Percentiles rank a stretch among this genome's conserved stretches.
These are phyloP conservation scores for Cryptococcus jaspeensis DNA, from an alignment of 1,284 basidiomycete genomes.

Conservation along the genomic window DNA sequence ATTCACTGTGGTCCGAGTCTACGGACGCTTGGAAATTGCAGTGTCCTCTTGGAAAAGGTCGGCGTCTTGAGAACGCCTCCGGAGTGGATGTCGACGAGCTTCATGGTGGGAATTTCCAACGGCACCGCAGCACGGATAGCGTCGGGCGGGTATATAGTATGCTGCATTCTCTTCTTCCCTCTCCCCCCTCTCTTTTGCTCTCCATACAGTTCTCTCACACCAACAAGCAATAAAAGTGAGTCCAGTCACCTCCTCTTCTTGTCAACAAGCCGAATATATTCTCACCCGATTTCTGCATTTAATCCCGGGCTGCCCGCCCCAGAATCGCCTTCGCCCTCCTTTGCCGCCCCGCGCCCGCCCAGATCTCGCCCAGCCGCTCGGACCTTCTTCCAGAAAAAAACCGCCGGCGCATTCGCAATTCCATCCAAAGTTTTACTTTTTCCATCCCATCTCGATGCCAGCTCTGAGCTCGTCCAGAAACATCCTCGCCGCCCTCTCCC, in stretches of 20 bases:
- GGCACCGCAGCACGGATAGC: neutral
- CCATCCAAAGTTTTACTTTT: neutral
- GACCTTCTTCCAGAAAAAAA: neutral
- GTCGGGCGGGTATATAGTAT: neutral
- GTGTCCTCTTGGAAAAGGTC: neutral
- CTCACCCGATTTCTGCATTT: neutral
- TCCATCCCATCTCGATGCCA: slow-evolving; percentile 12
- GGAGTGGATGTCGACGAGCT: too few species aligned
- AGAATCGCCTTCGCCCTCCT: too few species aligned
- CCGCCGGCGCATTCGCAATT: neutral
- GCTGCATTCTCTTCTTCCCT: neutral
- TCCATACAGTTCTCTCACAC: neutral
- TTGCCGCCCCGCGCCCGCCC: too few species aligned
- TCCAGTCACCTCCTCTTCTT: neutral
- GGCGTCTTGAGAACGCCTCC: too few species aligned
- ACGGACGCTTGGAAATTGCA: neutral
- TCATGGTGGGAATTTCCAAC: neutral
- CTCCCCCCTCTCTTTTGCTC: neutral
- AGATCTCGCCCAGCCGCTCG: neutral
- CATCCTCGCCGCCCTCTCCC: slow-evolving; percentile 23
- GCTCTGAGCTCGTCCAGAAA: slow-evolving; percentile 16
- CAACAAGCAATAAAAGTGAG: too few species aligned
- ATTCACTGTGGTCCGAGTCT: too few species aligned
- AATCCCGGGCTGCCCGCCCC: too few species aligned
- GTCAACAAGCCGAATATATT: too few species aligned